Evolutionary conservation across 148 eudicot genomes (phyloP), one percentile per base, ranked within the genome.

Genomic region (Bassia scoparia): DNA sequence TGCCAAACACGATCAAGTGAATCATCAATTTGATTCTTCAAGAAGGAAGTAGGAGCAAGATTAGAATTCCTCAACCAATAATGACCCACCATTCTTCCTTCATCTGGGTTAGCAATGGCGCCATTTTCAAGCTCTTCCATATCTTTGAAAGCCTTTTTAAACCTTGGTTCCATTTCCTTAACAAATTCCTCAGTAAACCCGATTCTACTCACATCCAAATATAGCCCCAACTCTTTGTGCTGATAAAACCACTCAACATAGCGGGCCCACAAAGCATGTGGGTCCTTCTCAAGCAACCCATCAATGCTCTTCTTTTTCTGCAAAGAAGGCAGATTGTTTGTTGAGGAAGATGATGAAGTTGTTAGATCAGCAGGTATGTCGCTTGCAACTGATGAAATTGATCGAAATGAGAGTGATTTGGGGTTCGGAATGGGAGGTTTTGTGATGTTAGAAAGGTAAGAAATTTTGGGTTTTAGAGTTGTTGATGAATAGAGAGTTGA

Each of bases 41-140:
- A 65, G 50, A 86, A 79, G 12, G 85, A 35, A 1, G 85, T 95
- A 0, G 98, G 98, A 30, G 97, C 89, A 24, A 89, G 90, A 21
- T 67, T 63, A 0, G 96, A 82, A 21, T 84, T 86, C 72, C 98
- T 84, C 54, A 95, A 70, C 98, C 98, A 95, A 59, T 95, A 95
- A 78, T 95, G 98, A 9, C 98, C 98, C 12, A 95, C 98, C 98
- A 95, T 95, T 35, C 98, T 74, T 11, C 97, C 87, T 68, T 95
- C 98, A 72, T 95, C 98, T 0, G 97, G 97, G 66, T 95, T 95
- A 34, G 98, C 89, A 78, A 95, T 95, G 60, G 97, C 81, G 1
- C 97, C 98, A 41, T 86, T 88, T 46, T 95, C 98, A 21, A 95
- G 81, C 77, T 83, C 88, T 69, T 77, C 88, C 98, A 95, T 95